Evolutionary conservation across 495 filamentous ascomycete genomes (phyloP).

Genomic region (Podospora conica): DNA sequence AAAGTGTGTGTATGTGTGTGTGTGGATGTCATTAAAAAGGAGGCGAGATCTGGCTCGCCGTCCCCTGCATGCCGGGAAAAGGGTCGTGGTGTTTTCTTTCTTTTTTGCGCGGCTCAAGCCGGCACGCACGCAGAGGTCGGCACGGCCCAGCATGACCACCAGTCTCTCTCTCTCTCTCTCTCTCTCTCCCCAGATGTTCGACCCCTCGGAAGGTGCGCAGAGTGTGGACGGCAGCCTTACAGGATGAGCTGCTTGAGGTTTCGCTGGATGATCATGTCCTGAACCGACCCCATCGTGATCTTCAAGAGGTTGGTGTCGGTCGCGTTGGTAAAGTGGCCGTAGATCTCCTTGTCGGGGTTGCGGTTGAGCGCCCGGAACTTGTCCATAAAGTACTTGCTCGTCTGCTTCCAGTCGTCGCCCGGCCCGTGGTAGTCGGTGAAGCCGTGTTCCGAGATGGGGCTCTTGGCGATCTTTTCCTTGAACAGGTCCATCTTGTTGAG

Average conservation of each 20-base stretch:
- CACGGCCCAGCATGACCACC: not conserved
- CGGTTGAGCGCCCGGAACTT: conserved; percentile 84
- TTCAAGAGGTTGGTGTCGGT: conserved; percentile 94
- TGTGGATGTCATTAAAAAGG: not conserved
- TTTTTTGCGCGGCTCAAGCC: not conserved
- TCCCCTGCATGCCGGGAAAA: not conserved
- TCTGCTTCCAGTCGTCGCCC: conserved; percentile 48
- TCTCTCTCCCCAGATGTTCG: not conserved
- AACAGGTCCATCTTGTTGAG: conserved; percentile 99
- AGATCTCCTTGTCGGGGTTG: conserved; percentile 80
- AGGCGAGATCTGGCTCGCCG: not conserved
- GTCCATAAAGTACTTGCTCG: conserved; percentile 80
- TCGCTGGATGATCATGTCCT: conserved; percentile 99
- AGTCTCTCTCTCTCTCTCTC: not conserved
- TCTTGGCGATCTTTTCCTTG: conserved; percentile 74
- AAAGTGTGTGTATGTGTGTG: not conserved
- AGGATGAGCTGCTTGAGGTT: conserved; percentile 93
- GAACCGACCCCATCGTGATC: conserved; percentile 94
- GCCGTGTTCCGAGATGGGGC: conserved; percentile 74
- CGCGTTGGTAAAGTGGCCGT: conserved; percentile 89
- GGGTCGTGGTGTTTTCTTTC: not conserved
- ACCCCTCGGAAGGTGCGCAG: not conserved
- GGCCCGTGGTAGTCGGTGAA: conserved; percentile 82
- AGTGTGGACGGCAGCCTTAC: conserved; percentile 44
- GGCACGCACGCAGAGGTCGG: not conserved